Base-by-base conservation (phyloP, 805 yeast species). In the Wickerhamomyces canadensis region DNA sequence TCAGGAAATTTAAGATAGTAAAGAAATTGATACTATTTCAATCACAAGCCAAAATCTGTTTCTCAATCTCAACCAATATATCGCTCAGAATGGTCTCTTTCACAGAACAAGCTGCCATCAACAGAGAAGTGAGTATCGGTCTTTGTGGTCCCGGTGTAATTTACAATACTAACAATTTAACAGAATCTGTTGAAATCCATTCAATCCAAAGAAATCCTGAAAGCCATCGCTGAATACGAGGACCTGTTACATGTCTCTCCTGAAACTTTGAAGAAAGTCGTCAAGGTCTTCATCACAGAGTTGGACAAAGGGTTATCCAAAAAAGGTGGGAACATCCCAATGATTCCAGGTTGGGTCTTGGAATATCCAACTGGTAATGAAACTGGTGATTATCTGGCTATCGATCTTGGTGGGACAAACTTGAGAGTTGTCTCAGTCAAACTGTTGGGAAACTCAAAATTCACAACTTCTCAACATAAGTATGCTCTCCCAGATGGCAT, bases 341-440 rank as follows among this genome's bases (percentile, higher is more conserved):
- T 91, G 98, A 88, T 83, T 58, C 95, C 95, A 33, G 85, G 94
- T 44, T 91, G 97, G 97, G 97, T 91, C 38, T 69, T 88, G 72
- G 94, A 84, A 55, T 83, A 70, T 69, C 97, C 98, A 48, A 81
- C 91, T 35, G 98, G 98, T 48, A 67, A 78, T 49, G 98, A 91
- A 63, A 74, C 72, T 29, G 98, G 98, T 48, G 80, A 86, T 49
- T 91, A 74, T 64, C 67, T 91, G 58, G 97, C 98, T 36, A 83
- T 93, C 43, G 98, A 91, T 62, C 74, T 91, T 67, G 98, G 98
- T 60, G 98, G 98, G 45, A 91, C 98, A 45, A 91, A 91, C 68
- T 73, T 91, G 62, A 79, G 98, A 61, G 95, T 88, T 34, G 96
- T 91, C 41, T 74, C 83, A 58, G 91, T 91, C 54, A 79, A 78